Conservation (phyloP, 1,139 yeast genomes). For the Suhomyces guaymorum region DNA sequence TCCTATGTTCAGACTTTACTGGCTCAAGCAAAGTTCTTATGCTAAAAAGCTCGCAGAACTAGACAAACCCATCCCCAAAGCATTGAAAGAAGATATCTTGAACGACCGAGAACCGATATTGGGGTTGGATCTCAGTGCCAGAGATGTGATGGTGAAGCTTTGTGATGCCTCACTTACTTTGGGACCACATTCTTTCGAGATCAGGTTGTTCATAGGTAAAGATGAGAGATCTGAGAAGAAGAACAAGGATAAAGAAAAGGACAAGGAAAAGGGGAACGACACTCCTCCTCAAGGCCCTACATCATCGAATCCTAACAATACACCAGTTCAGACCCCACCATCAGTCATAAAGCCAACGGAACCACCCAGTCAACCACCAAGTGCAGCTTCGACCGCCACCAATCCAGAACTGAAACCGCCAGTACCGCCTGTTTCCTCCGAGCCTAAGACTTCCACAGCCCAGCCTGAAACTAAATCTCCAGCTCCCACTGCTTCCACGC, state of each 20-base stretch:
- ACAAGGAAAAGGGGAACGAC: slow-evolving; percentile 1
- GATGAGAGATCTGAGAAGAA: slow-evolving; percentile 55
- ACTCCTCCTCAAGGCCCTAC: no score
- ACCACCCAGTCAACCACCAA: not conserved
- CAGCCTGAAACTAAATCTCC: slow-evolving; percentile 3
- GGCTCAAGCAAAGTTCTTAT: slow-evolving; percentile 66
- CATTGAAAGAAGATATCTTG: slow-evolving; percentile 26
- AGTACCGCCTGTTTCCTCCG: slow-evolving; percentile 2
- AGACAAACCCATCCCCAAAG: slow-evolving; percentile 32
- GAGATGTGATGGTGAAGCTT: slow-evolving; percentile 88
- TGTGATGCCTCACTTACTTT: slow-evolving; percentile 71
- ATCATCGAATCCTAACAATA: no score
- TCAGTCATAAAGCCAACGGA: not conserved
- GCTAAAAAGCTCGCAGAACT: slow-evolving; percentile 42
- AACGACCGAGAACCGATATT: slow-evolving; percentile 43
- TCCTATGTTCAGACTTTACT: slow-evolving; percentile 74
- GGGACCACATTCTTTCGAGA: slow-evolving; percentile 84
- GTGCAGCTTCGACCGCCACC: not conserved
- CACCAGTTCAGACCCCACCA: no score
- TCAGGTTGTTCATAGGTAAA: slow-evolving; percentile 76
- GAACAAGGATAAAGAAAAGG: slow-evolving; percentile 26
- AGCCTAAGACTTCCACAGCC: slow-evolving; percentile 4
- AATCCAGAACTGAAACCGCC: slow-evolving; percentile 4
- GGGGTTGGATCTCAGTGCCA: slow-evolving; percentile 53
- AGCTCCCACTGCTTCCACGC: slow-evolving; percentile 3